Evolutionary conservation across 495 filamentous ascomycete species (phyloP).

Genomic region (Lophiotrema nucula): DNA sequence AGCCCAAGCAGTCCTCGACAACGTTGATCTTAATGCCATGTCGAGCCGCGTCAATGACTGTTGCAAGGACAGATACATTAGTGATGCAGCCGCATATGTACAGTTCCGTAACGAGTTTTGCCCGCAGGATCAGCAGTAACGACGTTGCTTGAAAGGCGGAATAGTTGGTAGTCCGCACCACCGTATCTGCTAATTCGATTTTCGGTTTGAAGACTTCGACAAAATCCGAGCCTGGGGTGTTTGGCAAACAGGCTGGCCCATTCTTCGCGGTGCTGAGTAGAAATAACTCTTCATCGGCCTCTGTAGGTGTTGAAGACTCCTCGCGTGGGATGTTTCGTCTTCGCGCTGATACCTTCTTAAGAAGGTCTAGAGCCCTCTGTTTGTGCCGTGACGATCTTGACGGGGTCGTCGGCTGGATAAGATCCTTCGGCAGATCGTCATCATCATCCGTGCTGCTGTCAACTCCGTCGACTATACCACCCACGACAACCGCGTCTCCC

Average conservation of each 20-base stretch:
- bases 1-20: conserved; percentile 87
- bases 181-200: conserved; percentile 54
- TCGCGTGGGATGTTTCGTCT: conserved; percentile 18
- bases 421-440: conserved; percentile 25
- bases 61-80: conserved; percentile 88
- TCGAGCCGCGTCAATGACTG: conserved; percentile 82
- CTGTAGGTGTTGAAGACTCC: conserved; percentile 35
- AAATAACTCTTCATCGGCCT: conserved; percentile 62
- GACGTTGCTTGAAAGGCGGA: conserved; percentile 78
- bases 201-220: conserved; percentile 54
- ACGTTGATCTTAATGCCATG: conserved; percentile 84
- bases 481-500: conserved; percentile 46
- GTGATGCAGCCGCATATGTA: conserved; percentile 88
- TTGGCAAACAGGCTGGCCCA: conserved; percentile 59
- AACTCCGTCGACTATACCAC: conserved; percentile 29
- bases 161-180: conserved; percentile 79
- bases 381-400: conserved; percentile 28
- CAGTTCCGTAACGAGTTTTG: conserved; percentile 82
- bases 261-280: conserved; percentile 41
- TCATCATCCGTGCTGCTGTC: conserved; percentile 30
- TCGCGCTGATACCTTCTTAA: conserved; percentile 30
- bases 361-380: conserved; percentile 34
- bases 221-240: conserved; percentile 67
- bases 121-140: conserved; percentile 68
- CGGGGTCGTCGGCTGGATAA: conserved; percentile 14